Evolutionary conservation across 129 eudicot genomes (phyloP).

Genomic region (Lonicera japonica): DNA sequence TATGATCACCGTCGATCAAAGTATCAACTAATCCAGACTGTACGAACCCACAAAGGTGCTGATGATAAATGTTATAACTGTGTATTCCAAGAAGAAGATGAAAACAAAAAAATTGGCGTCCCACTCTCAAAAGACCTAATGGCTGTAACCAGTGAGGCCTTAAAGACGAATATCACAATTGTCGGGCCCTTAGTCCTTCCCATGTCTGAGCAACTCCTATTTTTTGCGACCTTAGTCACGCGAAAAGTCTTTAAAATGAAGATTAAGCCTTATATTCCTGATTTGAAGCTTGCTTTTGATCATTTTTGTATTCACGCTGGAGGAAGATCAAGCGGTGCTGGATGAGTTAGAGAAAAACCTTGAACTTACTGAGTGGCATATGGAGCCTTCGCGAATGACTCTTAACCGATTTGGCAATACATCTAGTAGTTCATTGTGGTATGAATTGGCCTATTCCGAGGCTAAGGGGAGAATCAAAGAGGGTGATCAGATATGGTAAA

Average conservation of each 20-base stretch:
- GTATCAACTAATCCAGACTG: constrained; percentile 15
- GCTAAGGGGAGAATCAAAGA: constrained; percentile 12
- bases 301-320: constrained; percentile 21
- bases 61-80: constrained; percentile 12
- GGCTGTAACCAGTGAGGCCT: constrained; percentile 15
- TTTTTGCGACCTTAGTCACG: constrained; percentile 6
- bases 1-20: constrained; percentile 12
- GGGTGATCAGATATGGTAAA: constrained; percentile 33
- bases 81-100: constrained; percentile 14
- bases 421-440: constrained; percentile 25
- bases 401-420: constrained; percentile 24
- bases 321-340: constrained; percentile 23
- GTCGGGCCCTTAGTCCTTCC: constrained; percentile 15
- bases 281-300: constrained; percentile 13
- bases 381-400: constrained; percentile 21
- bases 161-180: constrained; percentile 11
- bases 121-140: constrained; percentile 13
- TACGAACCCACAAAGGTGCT: constrained; percentile 17
- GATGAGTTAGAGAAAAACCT: constrained; percentile 22
- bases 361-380: constrained; percentile 8
- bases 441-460: constrained; percentile 22
- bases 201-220: constrained; percentile 13
- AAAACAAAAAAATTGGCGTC: constrained; percentile 2
- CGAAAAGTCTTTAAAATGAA: constrained; percentile 8
- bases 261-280: constrained; percentile 15